phyloP scores from a whole-genome alignment of 345 rosid genomes.

The rapeseed (Brassica napus) region Da-Ae NC_063434.1:2137501-2138000 shows the following conservation, averaged over 20 bases:
- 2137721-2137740: constrained; percentile 54
- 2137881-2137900: constrained; percentile 7
- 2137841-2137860: constrained; percentile 41
- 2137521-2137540: constrained; percentile 34
- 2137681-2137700: constrained; percentile 52
- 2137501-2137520: constrained; percentile 50
- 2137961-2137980: constrained; percentile 38
- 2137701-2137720: constrained; percentile 50
- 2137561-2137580: constrained; percentile 22
- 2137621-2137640: constrained; percentile 46
- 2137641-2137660: constrained; percentile 41
- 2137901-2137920: constrained; percentile 31
- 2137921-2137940: constrained; percentile 34
- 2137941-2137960: constrained; percentile 47
- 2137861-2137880: constrained; percentile 42
- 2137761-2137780: constrained; percentile 48
- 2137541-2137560: constrained; percentile 35
- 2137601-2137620: constrained; percentile 18
- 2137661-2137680: constrained; percentile 42
- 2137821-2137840: constrained; percentile 48
- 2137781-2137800: constrained; percentile 57
- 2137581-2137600: constrained; percentile 35
- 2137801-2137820: constrained; percentile 47
- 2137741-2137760: constrained; percentile 56
- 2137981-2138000: constrained; percentile 32